Evolutionary conservation across 352 stramenopile species (phyloP), one percentile per base, ranked within the genome.

Genomic region (Thalassiosira livingstoniorum): DNA sequence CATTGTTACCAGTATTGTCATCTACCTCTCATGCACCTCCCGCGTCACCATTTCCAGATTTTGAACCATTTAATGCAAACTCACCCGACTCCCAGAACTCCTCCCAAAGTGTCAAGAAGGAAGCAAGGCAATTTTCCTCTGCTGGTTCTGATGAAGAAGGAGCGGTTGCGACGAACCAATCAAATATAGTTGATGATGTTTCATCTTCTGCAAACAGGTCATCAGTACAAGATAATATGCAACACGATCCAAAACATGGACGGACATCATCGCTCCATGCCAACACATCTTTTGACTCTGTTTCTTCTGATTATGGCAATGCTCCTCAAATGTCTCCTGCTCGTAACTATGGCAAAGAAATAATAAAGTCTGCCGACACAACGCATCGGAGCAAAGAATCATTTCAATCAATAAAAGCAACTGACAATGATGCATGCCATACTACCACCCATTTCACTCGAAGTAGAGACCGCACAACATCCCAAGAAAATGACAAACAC

Each of bases 271-370:
- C 57, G 0, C 55, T 80, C 29, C 51, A 80, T n/a, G 45, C 60
- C 29, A 25, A 62, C 32, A 21, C 53, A 29, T 80, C 72, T 0
- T 65, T 35, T 55, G 61, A 73, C 35, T 43, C 61, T 21, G 43
- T 35, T 29, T 39, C 15, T 45, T 73, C 64, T 10, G 2, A 1
- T 2, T 18, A 54, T 32, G 60, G 21, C 4, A 21, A n/a, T 34
- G 45, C 39, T 39, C 47, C n/a, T 47, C 45, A 55, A 61, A 45
- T 27, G 27, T 65, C 61, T 25, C 60, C 47, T 21, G 72, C 29
- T 57, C 58, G 62, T 63, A n/a, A n/a, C n/a, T n/a, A n/a, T n/a
- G n/a, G n/a, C n/a, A n/a, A n/a, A n/a, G n/a, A n/a, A n/a, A n/a
- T n/a, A n/a, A n/a, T n/a, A n/a, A n/a, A n/a, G n/a, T n/a, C 35